These are phyloP conservation scores for Scheffersomyces cryptocercus DNA, from an alignment of 1,139 yeast species.

Conservation along the genomic window DNA sequence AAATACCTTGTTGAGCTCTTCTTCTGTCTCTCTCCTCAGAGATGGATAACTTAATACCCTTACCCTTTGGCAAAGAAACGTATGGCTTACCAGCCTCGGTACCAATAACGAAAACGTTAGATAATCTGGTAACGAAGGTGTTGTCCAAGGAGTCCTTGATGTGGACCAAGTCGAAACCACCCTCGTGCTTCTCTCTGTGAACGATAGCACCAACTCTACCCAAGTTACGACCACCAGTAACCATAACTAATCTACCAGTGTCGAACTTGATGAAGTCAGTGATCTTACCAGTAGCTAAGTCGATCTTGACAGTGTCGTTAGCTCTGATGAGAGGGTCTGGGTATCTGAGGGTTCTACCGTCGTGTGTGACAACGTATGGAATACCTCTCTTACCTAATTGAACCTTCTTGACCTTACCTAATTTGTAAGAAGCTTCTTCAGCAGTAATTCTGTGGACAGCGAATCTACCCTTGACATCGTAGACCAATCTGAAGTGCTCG, in stretches of 20 bases:
- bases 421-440: conserved; percentile 97
- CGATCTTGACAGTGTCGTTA: conserved; percentile 96
- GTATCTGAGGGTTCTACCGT: conserved; percentile 99
- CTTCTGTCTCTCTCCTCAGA: conserved; percentile 99
- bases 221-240: conserved; percentile 99
- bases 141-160: conserved; percentile 96
- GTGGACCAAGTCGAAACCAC: conserved; percentile 99
- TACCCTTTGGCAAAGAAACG: conserved; percentile 99
- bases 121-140: conserved; percentile 97
- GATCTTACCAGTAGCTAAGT: conserved; percentile 93
- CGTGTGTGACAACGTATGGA: conserved; percentile 98
- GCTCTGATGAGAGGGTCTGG: conserved; percentile 97
- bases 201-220: conserved; percentile 98
- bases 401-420: conserved; percentile 96
- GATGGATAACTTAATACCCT: conserved; percentile 97
- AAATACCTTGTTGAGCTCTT: conserved; percentile 69
- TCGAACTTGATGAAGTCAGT: conserved; percentile 91
- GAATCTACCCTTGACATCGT: conserved; percentile 98
- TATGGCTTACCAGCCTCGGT: conserved; percentile 92
- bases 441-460: conserved; percentile 99
- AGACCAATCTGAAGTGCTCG: conserved; percentile 98
- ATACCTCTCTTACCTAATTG: conserved; percentile 98
- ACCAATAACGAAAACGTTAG: conserved; percentile 96
- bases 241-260: conserved; percentile 94
- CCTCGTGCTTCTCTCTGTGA: conserved; percentile 99